phyloP scores from a whole-genome alignment of 1,139 yeast species.

The Suhomyces chickasaworum region DNA sequence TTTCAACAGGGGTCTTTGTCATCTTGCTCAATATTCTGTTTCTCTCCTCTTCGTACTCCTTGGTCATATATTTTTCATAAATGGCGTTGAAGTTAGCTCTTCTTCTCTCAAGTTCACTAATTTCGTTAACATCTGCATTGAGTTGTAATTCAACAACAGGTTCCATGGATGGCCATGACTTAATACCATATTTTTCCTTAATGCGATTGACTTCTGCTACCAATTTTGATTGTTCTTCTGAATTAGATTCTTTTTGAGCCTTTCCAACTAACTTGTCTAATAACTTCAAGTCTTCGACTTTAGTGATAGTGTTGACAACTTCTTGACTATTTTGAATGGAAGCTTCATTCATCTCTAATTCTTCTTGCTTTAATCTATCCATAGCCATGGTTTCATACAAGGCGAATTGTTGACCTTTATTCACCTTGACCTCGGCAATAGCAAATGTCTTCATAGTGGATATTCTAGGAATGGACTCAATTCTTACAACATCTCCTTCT shows the following conservation, averaged over 20 bases:
- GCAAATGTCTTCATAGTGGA: slow-evolving; percentile 85
- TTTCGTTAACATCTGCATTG: slow-evolving; percentile 36
- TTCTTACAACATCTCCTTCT: slow-evolving; percentile 94
- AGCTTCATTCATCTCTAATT: slow-evolving; percentile 50
- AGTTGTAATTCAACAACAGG: slow-evolving; percentile 41
- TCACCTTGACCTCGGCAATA: slow-evolving; percentile 87
- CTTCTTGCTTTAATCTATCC: slow-evolving; percentile 62
- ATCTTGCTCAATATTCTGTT: slow-evolving; percentile 28
- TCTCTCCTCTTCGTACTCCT: slow-evolving; percentile 31
- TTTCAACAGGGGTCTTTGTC: slow-evolving; percentile 26
- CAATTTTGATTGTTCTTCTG: slow-evolving; percentile 42
- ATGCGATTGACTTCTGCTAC: slow-evolving; percentile 49
- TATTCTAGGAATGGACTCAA: slow-evolving; percentile 85
- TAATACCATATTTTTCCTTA: slow-evolving; percentile 54
- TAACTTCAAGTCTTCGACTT: slow-evolving; percentile 51
- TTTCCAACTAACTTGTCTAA: slow-evolving; percentile 45
- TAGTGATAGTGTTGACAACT: slow-evolving; percentile 37
- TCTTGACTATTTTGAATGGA: slow-evolving; percentile 50
- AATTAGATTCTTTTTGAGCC: slow-evolving; percentile 33
- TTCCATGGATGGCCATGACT: slow-evolving; percentile 61
- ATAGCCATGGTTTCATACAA: slow-evolving; percentile 75
- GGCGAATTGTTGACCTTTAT: slow-evolving; percentile 91
- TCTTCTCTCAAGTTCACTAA: slow-evolving; percentile 33
- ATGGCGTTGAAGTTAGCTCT: slow-evolving; percentile 34
- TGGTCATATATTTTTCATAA: slow-evolving; percentile 36